Evolutionary conservation across 2,329 filamentous ascomycete genomes (phyloP), one percentile per base, ranked within the genome.

Genomic region (Colletotrichum cereale): DNA sequence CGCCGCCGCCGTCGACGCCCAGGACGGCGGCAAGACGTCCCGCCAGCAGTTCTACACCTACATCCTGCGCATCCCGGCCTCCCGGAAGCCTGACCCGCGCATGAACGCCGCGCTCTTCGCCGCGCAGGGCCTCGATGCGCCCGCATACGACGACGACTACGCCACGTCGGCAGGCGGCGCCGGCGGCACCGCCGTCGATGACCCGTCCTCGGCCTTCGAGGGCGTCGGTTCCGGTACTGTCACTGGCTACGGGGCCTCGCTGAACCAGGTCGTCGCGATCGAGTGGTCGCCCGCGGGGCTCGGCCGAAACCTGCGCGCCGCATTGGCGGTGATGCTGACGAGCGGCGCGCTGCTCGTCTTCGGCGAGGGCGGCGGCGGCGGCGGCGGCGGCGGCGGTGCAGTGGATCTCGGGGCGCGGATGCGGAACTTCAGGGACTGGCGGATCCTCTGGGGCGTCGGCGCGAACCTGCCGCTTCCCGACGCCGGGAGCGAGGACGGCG

Each of bases 251-350:
- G 87, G 87, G 5, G 82, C 82, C 57, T 85, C 86, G 4, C 81
- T 90, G 75, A 89, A 87, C 73, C 88, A 90, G 74, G 83, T 87
- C 21, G 83, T 89, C 18, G 79, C 82, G 11, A 73, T 90, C 26
- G 85, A 83, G 58, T 90, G 88, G 88, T 90, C 88, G n/a, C 88
- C 88, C 0, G 79, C 79, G n/a, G 87, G 86, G 2, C 78, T 90
- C n/a, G 88, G 88, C 1, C 83, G 84, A 50, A 88, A 89, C 75
- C 77, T 83, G 10, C 82, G 88, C 1, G 84, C 88, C 0, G 83
- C 89, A 6, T 79, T 90, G 42, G 83, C 81, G 18, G 85, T 86
- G 5, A 77, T 90, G 73, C 85, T 85, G 1, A 86, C 86, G 11
- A 83, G 82, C 1, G 88, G 88, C 1, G 80, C 81, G 60, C 75